Evolutionary conservation across 2,329 filamentous ascomycete species (phyloP).

Genomic region (Cordyceps farinosa): DNA sequence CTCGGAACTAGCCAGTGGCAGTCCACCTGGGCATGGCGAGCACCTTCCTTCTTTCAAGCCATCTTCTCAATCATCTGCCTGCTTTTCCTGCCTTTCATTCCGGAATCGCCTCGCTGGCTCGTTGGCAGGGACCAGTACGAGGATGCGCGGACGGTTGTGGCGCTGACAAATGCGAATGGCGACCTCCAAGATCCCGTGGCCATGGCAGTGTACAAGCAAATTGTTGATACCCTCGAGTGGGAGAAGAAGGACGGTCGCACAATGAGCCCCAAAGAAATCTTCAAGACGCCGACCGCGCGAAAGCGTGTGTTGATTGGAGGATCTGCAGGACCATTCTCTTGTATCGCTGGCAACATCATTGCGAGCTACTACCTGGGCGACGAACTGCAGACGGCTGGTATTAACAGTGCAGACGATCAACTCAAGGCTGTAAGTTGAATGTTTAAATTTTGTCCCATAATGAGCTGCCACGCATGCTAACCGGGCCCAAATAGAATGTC

Average conservation of each 20-base stretch:
- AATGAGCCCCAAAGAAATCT: conserved; percentile 43
- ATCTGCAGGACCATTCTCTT: conserved; percentile 36
- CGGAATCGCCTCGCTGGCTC: conserved; percentile 48
- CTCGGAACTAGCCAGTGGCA: conserved; percentile 32
- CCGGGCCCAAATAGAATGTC: conserved; percentile 35
- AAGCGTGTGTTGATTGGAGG: conserved; percentile 45
- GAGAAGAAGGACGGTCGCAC: conserved; percentile 42
- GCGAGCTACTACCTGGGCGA: conserved; percentile 39
- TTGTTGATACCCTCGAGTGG: conserved; percentile 38
- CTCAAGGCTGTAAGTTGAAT: conserved; percentile 34
- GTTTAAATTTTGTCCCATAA: neutral
- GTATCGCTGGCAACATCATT: conserved; percentile 35
- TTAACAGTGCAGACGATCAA: conserved; percentile 40
- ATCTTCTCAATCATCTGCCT: conserved; percentile 29
- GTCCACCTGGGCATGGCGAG: conserved; percentile 35
- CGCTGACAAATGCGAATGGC: conserved; percentile 42
- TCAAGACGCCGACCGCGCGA: conserved; percentile 45
- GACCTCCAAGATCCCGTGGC: conserved; percentile 32
- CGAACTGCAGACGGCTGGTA: conserved; percentile 44
- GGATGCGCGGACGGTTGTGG: conserved; percentile 40
- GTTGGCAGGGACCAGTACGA: conserved; percentile 37
- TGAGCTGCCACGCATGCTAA: conserved; percentile 14
- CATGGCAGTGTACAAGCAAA: conserved; percentile 26
- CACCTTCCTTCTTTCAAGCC: conserved; percentile 33
- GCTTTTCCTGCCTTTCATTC: conserved; percentile 29